Evolutionary conservation across 202 grass and related monocot genomes (phyloP).

Genomic region (Carex sylvatica): DNA sequence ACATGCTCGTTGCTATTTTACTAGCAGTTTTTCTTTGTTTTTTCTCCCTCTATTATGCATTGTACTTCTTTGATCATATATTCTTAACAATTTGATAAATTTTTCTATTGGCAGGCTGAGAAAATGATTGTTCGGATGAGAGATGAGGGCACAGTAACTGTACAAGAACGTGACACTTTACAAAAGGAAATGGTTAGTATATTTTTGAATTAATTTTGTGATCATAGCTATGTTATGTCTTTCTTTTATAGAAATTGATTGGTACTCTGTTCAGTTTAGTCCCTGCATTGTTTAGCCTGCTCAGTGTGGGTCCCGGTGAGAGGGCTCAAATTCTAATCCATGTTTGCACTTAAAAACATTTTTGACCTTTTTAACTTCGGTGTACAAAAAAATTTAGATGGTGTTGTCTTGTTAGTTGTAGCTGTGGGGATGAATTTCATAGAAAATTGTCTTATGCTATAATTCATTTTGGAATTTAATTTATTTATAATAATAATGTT

Average conservation of each 20-base stretch:
- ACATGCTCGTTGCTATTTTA: neutral
- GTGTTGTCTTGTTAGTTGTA: neutral
- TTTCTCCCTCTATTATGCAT: neutral
- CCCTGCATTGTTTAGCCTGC: neutral
- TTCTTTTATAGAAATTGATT: neutral
- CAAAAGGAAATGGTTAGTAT: slow-evolving; percentile 78
- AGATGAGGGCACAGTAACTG: slow-evolving; percentile 65
- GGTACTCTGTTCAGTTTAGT: slow-evolving; percentile 1
- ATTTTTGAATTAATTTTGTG: neutral
- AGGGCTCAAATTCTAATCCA: neutral
- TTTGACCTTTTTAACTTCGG: neutral
- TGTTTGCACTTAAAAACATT: neutral
- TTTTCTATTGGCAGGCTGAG: slow-evolving; percentile 52
- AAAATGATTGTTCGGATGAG: slow-evolving; percentile 72
- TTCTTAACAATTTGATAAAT: slow-evolving; percentile 1
- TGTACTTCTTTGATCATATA: neutral
- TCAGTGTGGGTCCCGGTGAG: neutral
- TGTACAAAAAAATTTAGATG: neutral
- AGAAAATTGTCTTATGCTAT: neutral
- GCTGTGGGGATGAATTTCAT: neutral
- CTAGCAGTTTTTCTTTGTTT: neutral
- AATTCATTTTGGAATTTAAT: neutral
- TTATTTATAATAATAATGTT: neutral
- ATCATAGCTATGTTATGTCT: neutral
- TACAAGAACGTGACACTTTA: slow-evolving; percentile 65